These are phyloP conservation scores for Phaeoacremonium minimum DNA, from an alignment of 2,329 filamentous ascomycete genomes.

Conservation along the genomic window DNA sequence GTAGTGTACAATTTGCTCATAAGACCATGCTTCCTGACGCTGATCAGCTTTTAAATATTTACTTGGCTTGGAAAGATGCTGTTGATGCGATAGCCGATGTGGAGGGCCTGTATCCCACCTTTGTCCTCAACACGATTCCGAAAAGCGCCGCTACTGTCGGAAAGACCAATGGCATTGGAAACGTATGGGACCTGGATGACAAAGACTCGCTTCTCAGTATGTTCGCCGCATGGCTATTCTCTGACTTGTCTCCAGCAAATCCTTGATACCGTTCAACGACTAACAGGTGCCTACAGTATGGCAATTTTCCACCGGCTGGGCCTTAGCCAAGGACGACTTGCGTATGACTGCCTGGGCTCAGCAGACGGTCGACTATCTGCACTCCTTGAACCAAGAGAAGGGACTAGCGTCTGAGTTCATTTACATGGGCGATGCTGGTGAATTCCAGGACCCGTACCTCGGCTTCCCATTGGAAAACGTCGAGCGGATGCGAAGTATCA, in stretches of 20 bases:
- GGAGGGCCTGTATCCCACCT: constrained; percentile 28
- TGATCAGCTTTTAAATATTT: constrained; percentile 22
- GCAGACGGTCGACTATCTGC: constrained; percentile 19
- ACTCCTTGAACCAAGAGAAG: constrained; percentile 22
- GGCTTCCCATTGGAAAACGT: constrained; percentile 27
- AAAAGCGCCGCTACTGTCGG: constrained; percentile 20
- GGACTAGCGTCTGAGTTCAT: constrained; percentile 26
- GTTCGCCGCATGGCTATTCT: constrained; percentile 5
- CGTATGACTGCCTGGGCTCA: constrained; percentile 26
- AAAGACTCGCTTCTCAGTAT: constrained; percentile 23
- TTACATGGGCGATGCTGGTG: constrained; percentile 30
- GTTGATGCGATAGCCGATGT: constrained; percentile 26
- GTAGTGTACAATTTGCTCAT: constrained; percentile 27
- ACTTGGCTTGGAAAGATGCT: constrained; percentile 25
- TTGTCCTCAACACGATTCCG: constrained; percentile 25
- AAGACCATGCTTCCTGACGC: constrained; percentile 30
- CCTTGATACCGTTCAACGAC: too few species aligned
- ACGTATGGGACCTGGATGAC: constrained; percentile 28
- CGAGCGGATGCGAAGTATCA: constrained; percentile 21
- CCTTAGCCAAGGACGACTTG: constrained; percentile 25
- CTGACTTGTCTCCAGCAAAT: too few species aligned
- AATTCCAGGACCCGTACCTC: constrained; percentile 28
- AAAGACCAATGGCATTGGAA: constrained; percentile 29
- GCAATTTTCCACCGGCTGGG: constrained; percentile 32
- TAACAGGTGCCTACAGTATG: constrained; percentile 21